Evolutionary conservation across 2,329 filamentous ascomycete genomes (phyloP), one percentile per base, ranked within the genome.

Genomic region (Calonectria pseudoreteaudii): DNA sequence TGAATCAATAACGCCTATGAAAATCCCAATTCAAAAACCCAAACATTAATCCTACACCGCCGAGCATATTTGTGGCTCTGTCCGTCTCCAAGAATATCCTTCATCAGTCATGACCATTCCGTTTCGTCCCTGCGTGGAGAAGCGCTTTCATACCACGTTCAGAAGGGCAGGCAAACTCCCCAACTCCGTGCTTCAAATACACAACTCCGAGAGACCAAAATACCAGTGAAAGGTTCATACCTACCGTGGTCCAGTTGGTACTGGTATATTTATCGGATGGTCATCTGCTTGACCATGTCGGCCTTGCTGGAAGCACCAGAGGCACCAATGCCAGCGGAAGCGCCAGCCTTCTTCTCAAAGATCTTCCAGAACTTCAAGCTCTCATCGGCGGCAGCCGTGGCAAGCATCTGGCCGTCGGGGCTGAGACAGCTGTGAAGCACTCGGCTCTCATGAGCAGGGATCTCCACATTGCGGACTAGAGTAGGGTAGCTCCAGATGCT

Each of bases 331-430:
- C 92, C 91, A 66, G 93, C 91, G 74, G 91, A 88, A 73, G 91
- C 88, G 70, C 95, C 95, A 23, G 96, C 89, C 91, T 98, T 98
- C 91, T 98, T 98, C 91, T 99, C 97, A 83, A 99, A 99, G 80
- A 99, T 91, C 92, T 99, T 99, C 97, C 97, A 99, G 90, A 99
- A 99, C 89, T 99, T 99, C 85, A 99, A 90, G 83, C 94, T 96
- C 90, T 99, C 97, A 82, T 99, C 97, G 47, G 96, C 96, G 80
- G 96, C 94, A 74, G 97, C 96, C 66, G 97, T 99, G 66, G 97
- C 97, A 70, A 99, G 91, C 92, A 98, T 98, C 88, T 99, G 97
- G 67, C 97, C 97, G 82, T 99, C 97, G 4, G 97, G 97, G 87
- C 95, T 98, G 80, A 99, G 92, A 84, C 95, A 97, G 89, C 95